Conservation (phyloP, 306 rosid genomes). For the Gastrolobium bilobum region DNA sequence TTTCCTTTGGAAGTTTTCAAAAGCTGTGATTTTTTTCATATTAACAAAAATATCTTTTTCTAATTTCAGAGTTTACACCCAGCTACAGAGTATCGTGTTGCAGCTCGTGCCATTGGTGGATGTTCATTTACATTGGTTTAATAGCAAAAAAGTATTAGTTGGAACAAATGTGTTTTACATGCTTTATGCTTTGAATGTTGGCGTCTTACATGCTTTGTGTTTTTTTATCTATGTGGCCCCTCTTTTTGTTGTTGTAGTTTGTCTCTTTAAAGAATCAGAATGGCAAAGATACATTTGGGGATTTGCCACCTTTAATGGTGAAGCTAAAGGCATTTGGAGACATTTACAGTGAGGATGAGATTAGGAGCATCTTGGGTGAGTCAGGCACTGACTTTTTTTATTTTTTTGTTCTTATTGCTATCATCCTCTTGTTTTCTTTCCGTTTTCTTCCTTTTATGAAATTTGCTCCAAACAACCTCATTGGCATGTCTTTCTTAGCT, state of each 20-base stretch:
- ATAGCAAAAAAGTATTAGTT: no score
- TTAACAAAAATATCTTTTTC: constrained; percentile 35
- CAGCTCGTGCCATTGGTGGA: constrained; percentile 98
- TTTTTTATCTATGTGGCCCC: constrained; percentile 24
- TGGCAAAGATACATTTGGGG: constrained; percentile 74
- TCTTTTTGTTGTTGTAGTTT: constrained; percentile 62
- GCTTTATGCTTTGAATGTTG: constrained; percentile 11
- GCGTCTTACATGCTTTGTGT: constrained; percentile 3
- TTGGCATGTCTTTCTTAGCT: not conserved
- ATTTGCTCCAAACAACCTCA: constrained; percentile 5
- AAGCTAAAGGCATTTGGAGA: constrained; percentile 75
- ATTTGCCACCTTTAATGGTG: constrained; percentile 74
- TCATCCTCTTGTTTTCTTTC: not conserved
- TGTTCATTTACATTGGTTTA: no score
- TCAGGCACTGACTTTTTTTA: constrained; percentile 64
- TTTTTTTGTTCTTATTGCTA: no score
- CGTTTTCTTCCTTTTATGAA: no score
- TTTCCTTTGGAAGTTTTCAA: not conserved
- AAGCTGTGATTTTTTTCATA: not conserved
- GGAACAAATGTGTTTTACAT: no score
- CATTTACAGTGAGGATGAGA: constrained; percentile 72
- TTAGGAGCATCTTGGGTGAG: constrained; percentile 70
- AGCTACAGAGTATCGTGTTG: constrained; percentile 93
- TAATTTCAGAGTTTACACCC: constrained; percentile 83
- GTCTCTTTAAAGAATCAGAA: constrained; percentile 70